Evolutionary conservation across 1,284 basidiomycete genomes (phyloP).

Genomic region (Ustilago nuda): DNA sequence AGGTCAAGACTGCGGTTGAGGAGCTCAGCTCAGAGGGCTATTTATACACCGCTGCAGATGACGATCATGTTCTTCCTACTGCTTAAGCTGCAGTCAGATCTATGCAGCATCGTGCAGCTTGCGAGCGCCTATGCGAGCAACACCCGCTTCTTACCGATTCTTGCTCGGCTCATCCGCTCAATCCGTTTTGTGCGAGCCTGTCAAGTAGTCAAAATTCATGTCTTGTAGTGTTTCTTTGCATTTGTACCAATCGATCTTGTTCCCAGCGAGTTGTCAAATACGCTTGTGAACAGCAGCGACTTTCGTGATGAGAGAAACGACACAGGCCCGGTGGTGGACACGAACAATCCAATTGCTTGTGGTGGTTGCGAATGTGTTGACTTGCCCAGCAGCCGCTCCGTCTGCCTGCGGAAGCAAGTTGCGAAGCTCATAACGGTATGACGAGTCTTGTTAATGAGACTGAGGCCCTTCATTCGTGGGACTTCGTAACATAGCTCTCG

Average conservation of each 20-base stretch:
- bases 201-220: slow-evolving; percentile 2
- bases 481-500: no score
- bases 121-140: neutral
- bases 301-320: no score
- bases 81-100: slow-evolving; percentile 17
- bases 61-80: slow-evolving; percentile 62
- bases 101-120: neutral
- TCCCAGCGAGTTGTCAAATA: neutral
- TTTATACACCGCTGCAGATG: slow-evolving; percentile 61
- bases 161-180: neutral
- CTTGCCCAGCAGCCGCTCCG: no score
- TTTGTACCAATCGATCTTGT: slow-evolving; percentile 7
- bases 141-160: neutral
- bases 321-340: no score
- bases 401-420: no score
- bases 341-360: no score
- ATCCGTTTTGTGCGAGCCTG: neutral
- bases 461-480: no score
- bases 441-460: no score
- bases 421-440: no score
- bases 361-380: no score
- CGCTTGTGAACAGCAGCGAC: no score
- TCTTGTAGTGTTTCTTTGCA: slow-evolving; percentile 3
- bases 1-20: slow-evolving; percentile 57
- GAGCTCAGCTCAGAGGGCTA: slow-evolving; percentile 61